Percentiles rank a stretch among this genome's conserved stretches.
phyloP scores from a whole-genome alignment of 1,139 yeast genomes.

The Yamadazyma atmosphaerica region DNA sequence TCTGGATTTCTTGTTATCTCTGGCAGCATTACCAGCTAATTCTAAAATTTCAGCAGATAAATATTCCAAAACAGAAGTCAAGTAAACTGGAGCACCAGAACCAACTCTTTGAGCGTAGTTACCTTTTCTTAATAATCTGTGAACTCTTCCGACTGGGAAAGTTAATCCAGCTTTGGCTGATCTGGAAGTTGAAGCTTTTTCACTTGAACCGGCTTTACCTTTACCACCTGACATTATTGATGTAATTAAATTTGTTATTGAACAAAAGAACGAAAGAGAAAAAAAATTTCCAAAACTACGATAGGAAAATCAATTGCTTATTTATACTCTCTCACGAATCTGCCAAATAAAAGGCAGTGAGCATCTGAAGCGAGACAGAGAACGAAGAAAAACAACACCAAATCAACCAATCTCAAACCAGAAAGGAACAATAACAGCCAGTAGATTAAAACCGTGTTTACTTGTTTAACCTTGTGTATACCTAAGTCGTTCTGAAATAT shows the following conservation, averaged over 20 bases:
- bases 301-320: background rate
- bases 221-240: conserved; percentile 51
- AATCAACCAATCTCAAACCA: background rate
- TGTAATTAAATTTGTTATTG: conserved; percentile 10
- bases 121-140: conserved; percentile 55
- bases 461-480: background rate
- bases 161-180: conserved; percentile 56
- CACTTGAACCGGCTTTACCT: conserved; percentile 55
- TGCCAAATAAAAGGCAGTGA: no score
- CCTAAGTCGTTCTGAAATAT: background rate
- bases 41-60: conserved; percentile 57
- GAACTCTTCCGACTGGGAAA: conserved; percentile 58
- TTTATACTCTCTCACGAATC: background rate
- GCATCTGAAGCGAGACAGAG: no score
- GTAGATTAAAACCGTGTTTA: background rate
- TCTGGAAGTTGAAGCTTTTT: conserved; percentile 55
- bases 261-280: conserved; percentile 6
- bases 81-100: conserved; percentile 57
- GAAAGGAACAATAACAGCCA: background rate
- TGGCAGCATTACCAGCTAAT: conserved; percentile 58
- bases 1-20: conserved; percentile 60
- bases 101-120: conserved; percentile 59
- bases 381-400: background rate
- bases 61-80: conserved; percentile 53
- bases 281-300: background rate